These are phyloP conservation scores for Aspergillus melleus DNA, from an alignment of 2,329 filamentous ascomycete genomes.

Conservation along the genomic window DNA sequence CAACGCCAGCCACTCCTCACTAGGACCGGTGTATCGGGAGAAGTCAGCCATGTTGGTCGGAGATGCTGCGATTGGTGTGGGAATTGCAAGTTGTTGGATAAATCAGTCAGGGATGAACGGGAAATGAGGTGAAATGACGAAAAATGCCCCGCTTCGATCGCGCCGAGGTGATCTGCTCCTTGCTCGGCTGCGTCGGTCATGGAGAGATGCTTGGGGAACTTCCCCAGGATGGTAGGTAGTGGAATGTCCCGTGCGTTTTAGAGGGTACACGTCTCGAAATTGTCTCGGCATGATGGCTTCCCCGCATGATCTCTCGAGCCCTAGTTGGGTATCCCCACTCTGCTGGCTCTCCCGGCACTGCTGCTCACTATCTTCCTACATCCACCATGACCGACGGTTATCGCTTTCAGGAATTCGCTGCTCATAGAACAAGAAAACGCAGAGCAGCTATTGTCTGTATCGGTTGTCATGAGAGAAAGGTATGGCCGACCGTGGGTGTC, in stretches of 20 bases:
- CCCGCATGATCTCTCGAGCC: no score
- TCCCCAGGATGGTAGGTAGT: no score
- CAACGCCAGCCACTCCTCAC: constrained; percentile 48
- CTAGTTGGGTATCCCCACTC: no score
- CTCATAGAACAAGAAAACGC: constrained; percentile 11
- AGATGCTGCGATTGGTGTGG: not conserved
- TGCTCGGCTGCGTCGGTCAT: no score
- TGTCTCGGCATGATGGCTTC: no score
- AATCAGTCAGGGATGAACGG: not conserved
- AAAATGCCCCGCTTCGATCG: no score
- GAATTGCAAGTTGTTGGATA: not conserved
- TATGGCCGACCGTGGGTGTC: not conserved
- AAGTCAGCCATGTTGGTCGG: constrained; percentile 35
- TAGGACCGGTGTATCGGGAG: constrained; percentile 43
- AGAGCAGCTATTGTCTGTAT: constrained; percentile 13
- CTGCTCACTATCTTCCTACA: not conserved
- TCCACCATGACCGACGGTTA: constrained; percentile 1
- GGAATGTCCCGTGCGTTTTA: no score
- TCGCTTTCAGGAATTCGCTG: constrained; percentile 9
- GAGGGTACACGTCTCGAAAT: no score
- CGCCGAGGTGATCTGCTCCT: no score
- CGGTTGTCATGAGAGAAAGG: constrained; percentile 15
- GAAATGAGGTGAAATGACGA: not conserved
- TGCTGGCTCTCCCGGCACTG: no score
- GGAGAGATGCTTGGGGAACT: no score